Evolutionary conservation across 768 basidiomycete genomes (phyloP), one percentile per base, ranked within the genome.

Genomic region (Fomitopsis serialis): DNA sequence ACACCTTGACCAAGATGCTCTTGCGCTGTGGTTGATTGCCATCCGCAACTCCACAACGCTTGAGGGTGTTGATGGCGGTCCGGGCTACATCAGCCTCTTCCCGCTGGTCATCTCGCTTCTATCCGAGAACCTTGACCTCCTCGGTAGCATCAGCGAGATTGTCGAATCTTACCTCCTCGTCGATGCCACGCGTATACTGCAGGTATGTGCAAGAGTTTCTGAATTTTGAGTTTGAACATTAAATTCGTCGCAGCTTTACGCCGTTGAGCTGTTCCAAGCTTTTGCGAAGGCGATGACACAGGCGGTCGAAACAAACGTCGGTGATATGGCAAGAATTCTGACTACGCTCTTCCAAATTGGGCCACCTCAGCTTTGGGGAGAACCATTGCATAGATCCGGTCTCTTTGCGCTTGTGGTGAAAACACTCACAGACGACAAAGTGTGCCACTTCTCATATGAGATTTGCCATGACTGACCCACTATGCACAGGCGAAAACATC

Each of bases 121-220:
- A 17, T 74, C 77, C 1, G 72, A 71, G 25, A 92, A 93, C 57
- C 69, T 91, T 42, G 92, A 94, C 58, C 67, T 92, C 21, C 70
- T 93, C 19, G 88, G 87, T 13, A 83, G 76, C 50, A 76, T 84
- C 24, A 80, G 80, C 17, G 72, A 70, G 53, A 80, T 94, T 52
- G 60, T 91, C 22, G 88, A 92, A 64, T 84, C 87, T 5, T 95
- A 93, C 64, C 71, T 90, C 54, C 66, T 96, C n/a, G 73, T 90
- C 17, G 87, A 90, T 66, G 80, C 81, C 0, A 54, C 68, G 17
- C 61, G 70, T 10, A 74, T 94, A 54, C 66, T 92, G 45, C 79
- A 84, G 73, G 92, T 89, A 56, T 53, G 72, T 62, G 29, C 21
- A 12, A 11, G 17, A 11, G 17, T 5, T 25, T 9, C 32, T 35